Conservation (phyloP, 148 eudicot species). For the Nepenthes mirabilis region DNA sequence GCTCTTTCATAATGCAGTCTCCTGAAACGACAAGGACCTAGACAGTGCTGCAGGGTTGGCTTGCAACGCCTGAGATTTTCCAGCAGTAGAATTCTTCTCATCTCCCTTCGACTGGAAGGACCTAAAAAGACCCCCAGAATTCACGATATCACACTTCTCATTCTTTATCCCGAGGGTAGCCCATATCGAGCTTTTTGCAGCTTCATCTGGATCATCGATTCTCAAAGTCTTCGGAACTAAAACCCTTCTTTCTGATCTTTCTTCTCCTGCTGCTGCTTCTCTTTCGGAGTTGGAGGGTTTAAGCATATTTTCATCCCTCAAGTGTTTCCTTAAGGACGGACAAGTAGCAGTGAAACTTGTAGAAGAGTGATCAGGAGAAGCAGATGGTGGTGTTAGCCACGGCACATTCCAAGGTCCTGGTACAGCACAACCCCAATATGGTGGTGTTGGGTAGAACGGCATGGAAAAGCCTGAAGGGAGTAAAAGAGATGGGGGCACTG, state of each 20-base stretch:
- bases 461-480: constrained; percentile 25
- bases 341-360: constrained; percentile 22
- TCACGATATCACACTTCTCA: constrained; percentile 9
- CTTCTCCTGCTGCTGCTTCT: constrained; percentile 9
- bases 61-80: constrained; percentile 27
- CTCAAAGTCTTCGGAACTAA: constrained; percentile 31
- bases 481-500: constrained; percentile 6
- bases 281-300: constrained; percentile 5
- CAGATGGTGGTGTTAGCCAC: constrained; percentile 16
- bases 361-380: constrained; percentile 12
- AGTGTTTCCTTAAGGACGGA: constrained; percentile 42
- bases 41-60: constrained; percentile 84
- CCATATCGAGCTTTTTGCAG: constrained; percentile 42
- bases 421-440: constrained; percentile 28
- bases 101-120: constrained; percentile 18
- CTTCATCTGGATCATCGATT: constrained; percentile 27
- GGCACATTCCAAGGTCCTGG: constrained; percentile 34
- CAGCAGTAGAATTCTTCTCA: constrained; percentile 4
- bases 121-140: constrained; percentile 21
- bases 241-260: constrained; percentile 9
- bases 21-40: constrained; percentile 57
- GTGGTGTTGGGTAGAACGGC: constrained; percentile 27
- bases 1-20: constrained; percentile 19
- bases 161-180: constrained; percentile 35
- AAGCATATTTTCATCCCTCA: constrained; percentile 30